Conservation (phyloP, 176 grass and related monocot genomes). For the Alloteropsis semialata region DNA sequence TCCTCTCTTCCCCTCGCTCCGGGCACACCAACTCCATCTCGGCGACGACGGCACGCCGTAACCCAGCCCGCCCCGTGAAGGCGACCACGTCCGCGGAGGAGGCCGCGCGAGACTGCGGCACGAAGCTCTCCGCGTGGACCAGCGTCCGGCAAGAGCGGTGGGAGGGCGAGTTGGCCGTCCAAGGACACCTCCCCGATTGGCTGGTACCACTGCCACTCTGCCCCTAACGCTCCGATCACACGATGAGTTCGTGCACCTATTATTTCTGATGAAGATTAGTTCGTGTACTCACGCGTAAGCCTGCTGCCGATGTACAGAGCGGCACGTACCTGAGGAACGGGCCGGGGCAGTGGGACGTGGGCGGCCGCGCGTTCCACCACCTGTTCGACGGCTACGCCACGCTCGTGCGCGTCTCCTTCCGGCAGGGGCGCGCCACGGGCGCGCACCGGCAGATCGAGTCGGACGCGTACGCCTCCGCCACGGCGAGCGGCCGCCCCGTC, state of each 20-base stretch:
- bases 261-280: too few species aligned
- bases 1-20: background rate
- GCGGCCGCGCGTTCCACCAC: constrained; percentile 49
- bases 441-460: constrained; percentile 61
- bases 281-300: background rate
- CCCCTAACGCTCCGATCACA: background rate
- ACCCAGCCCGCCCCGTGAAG: background rate
- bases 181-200: constrained; percentile 32
- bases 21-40: background rate
- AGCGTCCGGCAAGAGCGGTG: constrained; percentile 43
- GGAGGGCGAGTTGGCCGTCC: constrained; percentile 29
- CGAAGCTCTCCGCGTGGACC: constrained; percentile 31
- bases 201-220: background rate
- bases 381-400: constrained; percentile 75
- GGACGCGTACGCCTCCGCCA: constrained; percentile 36
- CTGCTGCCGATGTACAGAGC: background rate
- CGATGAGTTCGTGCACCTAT: background rate
- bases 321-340: constrained; percentile 73
- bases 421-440: constrained; percentile 23
- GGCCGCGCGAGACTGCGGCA: background rate
- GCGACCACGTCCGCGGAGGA: background rate
- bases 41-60: background rate
- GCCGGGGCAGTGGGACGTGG: constrained; percentile 60
- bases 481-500: background rate
- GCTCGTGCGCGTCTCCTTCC: constrained; percentile 11